Conservation (phyloP, 1,284 basidiomycete species). For the Tremellales sp. region DNA sequence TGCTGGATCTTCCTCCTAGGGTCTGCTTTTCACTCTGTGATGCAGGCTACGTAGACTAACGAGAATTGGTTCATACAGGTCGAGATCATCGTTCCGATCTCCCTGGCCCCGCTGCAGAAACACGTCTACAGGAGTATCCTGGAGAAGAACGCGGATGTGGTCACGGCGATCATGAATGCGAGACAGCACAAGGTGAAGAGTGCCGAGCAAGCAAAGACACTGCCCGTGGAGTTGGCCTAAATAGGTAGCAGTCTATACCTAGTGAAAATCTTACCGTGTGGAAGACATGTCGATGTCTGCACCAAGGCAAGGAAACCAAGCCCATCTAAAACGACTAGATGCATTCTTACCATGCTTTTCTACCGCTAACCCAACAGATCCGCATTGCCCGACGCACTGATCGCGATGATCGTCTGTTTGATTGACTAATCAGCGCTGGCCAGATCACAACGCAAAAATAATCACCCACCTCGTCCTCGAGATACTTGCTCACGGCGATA, state of each 20-base stretch:
- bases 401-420: slow-evolving; percentile 57
- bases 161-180: slow-evolving; percentile 23
- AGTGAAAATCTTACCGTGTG: too few relatives aligned
- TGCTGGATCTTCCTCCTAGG: slow-evolving; percentile 86
- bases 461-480: slow-evolving; percentile 71
- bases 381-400: slow-evolving; percentile 84
- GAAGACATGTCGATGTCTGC: too few relatives aligned
- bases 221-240: too few relatives aligned
- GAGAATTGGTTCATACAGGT: slow-evolving; percentile 34
- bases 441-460: not conserved
- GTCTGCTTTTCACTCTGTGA: slow-evolving; percentile 34
- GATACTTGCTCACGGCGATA: slow-evolving; percentile 88
- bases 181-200: not conserved
- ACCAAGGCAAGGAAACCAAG: too few relatives aligned
- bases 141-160: slow-evolving; percentile 33
- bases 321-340: too few relatives aligned
- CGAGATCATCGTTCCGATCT: slow-evolving; percentile 79
- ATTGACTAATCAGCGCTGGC: not conserved
- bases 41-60: not conserved
- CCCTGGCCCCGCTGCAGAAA: slow-evolving; percentile 82
- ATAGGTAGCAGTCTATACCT: too few relatives aligned
- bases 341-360: too few relatives aligned
- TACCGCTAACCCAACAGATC: slow-evolving; percentile 72
- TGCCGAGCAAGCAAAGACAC: not conserved
- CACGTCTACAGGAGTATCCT: slow-evolving; percentile 81